phyloP scores from a whole-genome alignment of 2,329 filamentous ascomycete genomes.

The Tolypocladium ophioglossoides region DNA sequence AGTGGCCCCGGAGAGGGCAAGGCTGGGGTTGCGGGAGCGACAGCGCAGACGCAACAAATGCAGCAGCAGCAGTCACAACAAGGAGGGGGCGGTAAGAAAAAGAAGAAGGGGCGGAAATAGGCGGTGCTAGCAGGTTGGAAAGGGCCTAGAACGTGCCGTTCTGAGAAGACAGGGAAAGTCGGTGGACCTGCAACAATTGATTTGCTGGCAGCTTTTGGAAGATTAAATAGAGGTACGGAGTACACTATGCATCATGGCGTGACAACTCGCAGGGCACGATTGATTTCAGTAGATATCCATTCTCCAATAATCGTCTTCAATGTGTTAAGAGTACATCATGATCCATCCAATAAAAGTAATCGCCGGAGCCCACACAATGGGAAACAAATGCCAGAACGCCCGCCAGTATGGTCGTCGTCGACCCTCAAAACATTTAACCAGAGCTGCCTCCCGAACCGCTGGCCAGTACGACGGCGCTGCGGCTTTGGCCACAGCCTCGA shows the following conservation, averaged over 20 bases:
- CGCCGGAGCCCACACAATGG: constrained; percentile 1
- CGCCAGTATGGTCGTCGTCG: background rate
- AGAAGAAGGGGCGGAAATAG: constrained; percentile 63
- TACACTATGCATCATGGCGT: background rate
- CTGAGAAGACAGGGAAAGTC: background rate
- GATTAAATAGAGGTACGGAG: background rate
- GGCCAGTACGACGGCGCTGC: background rate
- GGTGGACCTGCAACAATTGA: background rate
- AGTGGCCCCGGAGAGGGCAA: constrained; percentile 16
- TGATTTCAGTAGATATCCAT: background rate
- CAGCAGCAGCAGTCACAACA: constrained; percentile 11
- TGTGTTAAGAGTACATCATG: constrained; percentile 8
- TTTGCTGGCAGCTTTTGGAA: background rate
- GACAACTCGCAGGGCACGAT: background rate
- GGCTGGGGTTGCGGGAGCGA: constrained; percentile 15
- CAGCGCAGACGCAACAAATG: constrained; percentile 14
- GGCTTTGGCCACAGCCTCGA: background rate
- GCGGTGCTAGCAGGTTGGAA: background rate
- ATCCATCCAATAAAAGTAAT: constrained; percentile 7
- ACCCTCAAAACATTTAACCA: background rate
- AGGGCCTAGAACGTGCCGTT: background rate
- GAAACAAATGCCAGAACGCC: constrained; percentile 1
- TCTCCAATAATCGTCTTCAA: background rate
- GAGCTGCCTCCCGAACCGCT: background rate
- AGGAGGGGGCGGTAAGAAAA: constrained; percentile 46